A percentile compares a stretch with the other conserved stretches of the same genome.
phyloP scores from a whole-genome alignment of 345 rosid species.

The Stellera chamaejasme region DNA sequence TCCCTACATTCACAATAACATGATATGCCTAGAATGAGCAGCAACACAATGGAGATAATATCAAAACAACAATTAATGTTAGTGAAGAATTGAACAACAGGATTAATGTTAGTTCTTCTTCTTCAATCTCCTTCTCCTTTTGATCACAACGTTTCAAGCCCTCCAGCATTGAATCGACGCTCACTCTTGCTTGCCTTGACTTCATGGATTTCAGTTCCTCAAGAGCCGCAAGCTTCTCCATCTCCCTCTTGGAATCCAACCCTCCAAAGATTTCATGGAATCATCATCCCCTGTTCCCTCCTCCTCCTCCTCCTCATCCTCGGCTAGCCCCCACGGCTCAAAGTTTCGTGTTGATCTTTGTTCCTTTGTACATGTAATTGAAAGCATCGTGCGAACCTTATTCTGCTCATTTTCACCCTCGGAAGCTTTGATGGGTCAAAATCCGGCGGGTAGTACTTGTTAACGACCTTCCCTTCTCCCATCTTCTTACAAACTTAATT shows the following conservation, averaged over 20 bases:
- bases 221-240: conserved; percentile 56
- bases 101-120: too few relatives aligned
- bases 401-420: conserved; percentile 18
- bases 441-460: too few relatives aligned
- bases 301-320: conserved; percentile 36
- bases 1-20: too few relatives aligned
- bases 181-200: neutral
- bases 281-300: conserved; percentile 64
- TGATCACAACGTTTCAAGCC: neutral
- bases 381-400: conserved; percentile 64
- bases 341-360: conserved; percentile 59
- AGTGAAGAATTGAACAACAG: too few relatives aligned
- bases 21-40: too few relatives aligned
- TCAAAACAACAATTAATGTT: too few relatives aligned
- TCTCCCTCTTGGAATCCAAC: conserved; percentile 53
- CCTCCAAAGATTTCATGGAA: conserved; percentile 57
- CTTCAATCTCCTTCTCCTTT: too few relatives aligned
- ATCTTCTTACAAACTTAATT: too few relatives aligned
- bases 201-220: conserved; percentile 53
- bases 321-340: conserved; percentile 57
- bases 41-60: too few relatives aligned
- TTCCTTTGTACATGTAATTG: conserved; percentile 59
- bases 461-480: too few relatives aligned
- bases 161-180: neutral
- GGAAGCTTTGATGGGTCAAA: too few relatives aligned